Conservation (phyloP, 371 early-diverging fungal genomes). For the Mortierella sp. region DNA sequence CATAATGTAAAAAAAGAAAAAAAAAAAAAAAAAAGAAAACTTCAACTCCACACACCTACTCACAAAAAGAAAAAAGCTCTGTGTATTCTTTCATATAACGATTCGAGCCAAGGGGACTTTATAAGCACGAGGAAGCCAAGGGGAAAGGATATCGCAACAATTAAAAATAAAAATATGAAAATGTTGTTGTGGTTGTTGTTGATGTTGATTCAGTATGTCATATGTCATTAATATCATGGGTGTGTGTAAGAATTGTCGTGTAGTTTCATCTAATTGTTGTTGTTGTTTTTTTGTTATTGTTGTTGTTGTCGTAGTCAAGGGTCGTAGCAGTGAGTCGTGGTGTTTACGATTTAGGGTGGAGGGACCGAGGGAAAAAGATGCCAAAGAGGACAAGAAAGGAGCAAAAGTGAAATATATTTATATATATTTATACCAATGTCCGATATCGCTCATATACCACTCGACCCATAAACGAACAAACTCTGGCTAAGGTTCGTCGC, state of each 20-base stretch:
- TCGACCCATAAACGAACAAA: not conserved
- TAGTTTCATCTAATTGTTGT: not conserved
- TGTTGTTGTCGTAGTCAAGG: not conserved
- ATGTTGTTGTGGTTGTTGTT: not conserved
- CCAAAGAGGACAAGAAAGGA: constrained; percentile 6
- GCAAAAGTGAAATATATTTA: constrained; percentile 1
- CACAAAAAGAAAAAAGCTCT: not conserved
- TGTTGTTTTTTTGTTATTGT: not conserved
- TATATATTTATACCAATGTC: not conserved
- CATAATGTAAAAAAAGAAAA: not conserved
- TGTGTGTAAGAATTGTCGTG: not conserved
- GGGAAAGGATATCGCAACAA: constrained; percentile 1
- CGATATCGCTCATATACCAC: not conserved
- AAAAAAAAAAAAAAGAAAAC: not conserved
- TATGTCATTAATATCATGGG: not conserved
- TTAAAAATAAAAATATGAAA: not conserved
- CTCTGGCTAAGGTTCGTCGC: not conserved
- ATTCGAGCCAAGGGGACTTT: constrained; percentile 11
- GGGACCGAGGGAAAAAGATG: not conserved
- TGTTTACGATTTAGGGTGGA: not conserved
- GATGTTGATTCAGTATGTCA: not conserved
- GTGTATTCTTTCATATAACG: constrained; percentile 7
- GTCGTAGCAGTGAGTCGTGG: not conserved
- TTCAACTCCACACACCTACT: not conserved
- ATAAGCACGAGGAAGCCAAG: not conserved